Percentiles rank a stretch among this genome's conserved stretches.
Conservation (phyloP, 768 basidiomycete species). For the Naganishia friedmannii region DNA sequence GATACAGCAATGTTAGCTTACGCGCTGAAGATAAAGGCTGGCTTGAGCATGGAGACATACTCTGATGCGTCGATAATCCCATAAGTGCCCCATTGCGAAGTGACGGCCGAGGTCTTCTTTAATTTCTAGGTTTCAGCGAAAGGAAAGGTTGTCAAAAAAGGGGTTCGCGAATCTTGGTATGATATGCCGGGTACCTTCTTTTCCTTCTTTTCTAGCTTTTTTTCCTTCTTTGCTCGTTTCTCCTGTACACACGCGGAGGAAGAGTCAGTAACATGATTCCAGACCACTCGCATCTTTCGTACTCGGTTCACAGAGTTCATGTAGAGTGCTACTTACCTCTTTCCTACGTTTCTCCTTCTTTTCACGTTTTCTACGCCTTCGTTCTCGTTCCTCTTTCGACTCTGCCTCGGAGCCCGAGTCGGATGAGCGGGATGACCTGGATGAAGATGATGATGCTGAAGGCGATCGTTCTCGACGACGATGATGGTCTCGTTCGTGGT, state of each 20-base stretch:
- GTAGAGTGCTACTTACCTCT: conserved; percentile 32
- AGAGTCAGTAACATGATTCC: not conserved
- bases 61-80: conserved; percentile 81
- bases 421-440: conserved; percentile 2
- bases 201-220: conserved; percentile 53
- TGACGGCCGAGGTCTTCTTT: conserved; percentile 61
- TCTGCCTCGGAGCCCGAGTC: not conserved
- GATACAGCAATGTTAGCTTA: conserved; percentile 7
- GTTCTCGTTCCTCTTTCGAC: conserved; percentile 34
- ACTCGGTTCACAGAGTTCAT: not conserved
- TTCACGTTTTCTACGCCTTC: conserved; percentile 45
- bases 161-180: not conserved
- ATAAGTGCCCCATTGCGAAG: conserved; percentile 83
- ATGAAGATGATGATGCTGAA: conserved; percentile 25
- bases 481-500: conserved; percentile 27
- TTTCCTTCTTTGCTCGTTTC: conserved; percentile 34
- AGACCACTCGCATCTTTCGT: not conserved
- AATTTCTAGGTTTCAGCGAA: conserved; percentile 51
- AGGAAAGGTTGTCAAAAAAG: conserved; percentile 18
- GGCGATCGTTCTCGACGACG: conserved; percentile 32
- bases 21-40: conserved; percentile 9
- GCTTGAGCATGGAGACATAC: conserved; percentile 57
- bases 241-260: conserved; percentile 18
- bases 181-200: conserved; percentile 60
- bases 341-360: conserved; percentile 55